Evolutionary conservation across 2,329 filamentous ascomycete genomes (phyloP), one percentile per base, ranked within the genome.

Genomic region (Whalleya microplaca): DNA sequence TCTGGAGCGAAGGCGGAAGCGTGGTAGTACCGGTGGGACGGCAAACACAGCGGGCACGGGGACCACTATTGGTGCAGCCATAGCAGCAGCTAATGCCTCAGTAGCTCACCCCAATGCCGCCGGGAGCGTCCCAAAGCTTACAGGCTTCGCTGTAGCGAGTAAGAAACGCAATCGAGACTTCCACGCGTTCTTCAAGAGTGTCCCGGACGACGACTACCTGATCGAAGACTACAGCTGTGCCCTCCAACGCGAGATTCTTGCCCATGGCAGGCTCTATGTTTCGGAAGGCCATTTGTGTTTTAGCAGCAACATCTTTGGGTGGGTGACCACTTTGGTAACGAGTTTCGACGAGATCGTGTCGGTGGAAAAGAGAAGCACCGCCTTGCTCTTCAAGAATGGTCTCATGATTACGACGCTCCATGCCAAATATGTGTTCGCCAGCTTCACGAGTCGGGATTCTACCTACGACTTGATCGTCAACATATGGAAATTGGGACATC

Each of bases 211-310:
- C 68, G 95, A 99, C 73, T 97, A 96, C 70, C 82, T 99, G 21
- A 98, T 99, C 63, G 95, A 99, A 71, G 95, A 99, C 73, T 99
- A 98, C 73, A 97, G 95, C 73, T 97, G 95, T 72, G 95, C 95
- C 3, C 75, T 99, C 56, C 95, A 99, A 73, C 87, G 93, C 64
- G 96, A 99, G 71, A 99, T 99, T 58, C 84, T 99, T 37, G 86
- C 96, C 6, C 95, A 97, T 65, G 95, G 95, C 5, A 85, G 95
- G 41, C 82, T 99, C 14, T 99, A 99, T 69, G 91, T 99, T 42
- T 98, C 95, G 0, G 95, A 99, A 76, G 93, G 94, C 10, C 94
- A 99, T 71, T 86, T 99, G 45, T 99, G 95, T 78, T 99, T 99
- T 75, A 97, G 93, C 69, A 98, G 95, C 79, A 99, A 99, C 71